phyloP scores from a whole-genome alignment of 2,329 filamentous ascomycete genomes.

The Aspergillus sojae region DNA sequence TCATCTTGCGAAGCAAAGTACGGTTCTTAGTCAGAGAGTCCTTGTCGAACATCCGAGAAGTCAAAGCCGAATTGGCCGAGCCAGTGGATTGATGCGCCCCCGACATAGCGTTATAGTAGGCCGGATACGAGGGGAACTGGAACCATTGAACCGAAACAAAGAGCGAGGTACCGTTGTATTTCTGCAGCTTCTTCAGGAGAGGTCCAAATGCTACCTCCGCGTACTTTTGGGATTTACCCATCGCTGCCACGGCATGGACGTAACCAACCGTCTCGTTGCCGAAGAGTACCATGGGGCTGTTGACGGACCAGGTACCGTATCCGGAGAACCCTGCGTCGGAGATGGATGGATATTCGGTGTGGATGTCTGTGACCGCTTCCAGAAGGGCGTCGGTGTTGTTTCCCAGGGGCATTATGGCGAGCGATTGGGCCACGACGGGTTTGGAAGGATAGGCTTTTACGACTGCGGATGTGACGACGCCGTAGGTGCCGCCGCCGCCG shows the following conservation, averaged over 20 bases:
- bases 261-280: conserved; percentile 19
- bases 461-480: conserved; percentile 25
- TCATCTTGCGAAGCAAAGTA: conserved; percentile 6
- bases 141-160: conserved; percentile 21
- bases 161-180: conserved; percentile 9
- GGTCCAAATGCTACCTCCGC: conserved; percentile 9
- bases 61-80: conserved; percentile 19
- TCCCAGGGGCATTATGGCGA: conserved; percentile 1
- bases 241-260: conserved; percentile 16
- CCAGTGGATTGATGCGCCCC: conserved; percentile 28
- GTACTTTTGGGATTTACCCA: conserved; percentile 14
- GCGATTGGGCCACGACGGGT: conserved; percentile 13
- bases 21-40: conserved; percentile 7
- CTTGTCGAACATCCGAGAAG: conserved; percentile 30
- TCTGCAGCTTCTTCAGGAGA: conserved; percentile 8
- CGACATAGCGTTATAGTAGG: conserved; percentile 31
- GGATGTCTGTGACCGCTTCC: conserved; percentile 15
- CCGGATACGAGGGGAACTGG: conserved; percentile 30
- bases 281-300: conserved; percentile 11
- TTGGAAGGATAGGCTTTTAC: conserved; percentile 21
- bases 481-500: conserved; percentile 39
- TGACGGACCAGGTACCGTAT: conserved; percentile 19
- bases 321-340: conserved; percentile 22
- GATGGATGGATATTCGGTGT: conserved; percentile 14
- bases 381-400: conserved; percentile 6